Evolutionary conservation across 164 flowering plant species (phyloP), one percentile per base, ranked within the genome.

Genomic region (Cinnamomum chago): DNA sequence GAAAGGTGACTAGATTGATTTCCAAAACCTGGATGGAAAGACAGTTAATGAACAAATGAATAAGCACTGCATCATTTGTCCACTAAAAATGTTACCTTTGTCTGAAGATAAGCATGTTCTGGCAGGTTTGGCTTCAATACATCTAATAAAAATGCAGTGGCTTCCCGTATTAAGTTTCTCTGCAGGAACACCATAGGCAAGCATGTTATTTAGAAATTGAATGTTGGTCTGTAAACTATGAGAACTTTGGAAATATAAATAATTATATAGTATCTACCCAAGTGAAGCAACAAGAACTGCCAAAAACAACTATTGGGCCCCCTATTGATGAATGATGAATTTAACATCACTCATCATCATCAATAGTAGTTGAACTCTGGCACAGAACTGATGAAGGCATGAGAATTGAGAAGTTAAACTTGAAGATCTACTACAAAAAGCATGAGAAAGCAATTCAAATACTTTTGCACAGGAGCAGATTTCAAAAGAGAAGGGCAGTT

Each of bases 1-100:
- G 98, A 81, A 91, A 96, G 3, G 98, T 92, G n/a, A 96, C 98
- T 62, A 96, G 86, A 84, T 96, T 94, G 84, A 96, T 94, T 73
- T 96, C 99, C 85, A 96, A 81, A 27, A 96, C 99, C 99, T 96
- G 80, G 18, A 72, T 18, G 73, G 20, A 64, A n/a, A 18, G 47
- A 52, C 5, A 67, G 47, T 28, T 67, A 30, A 35, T 17, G 47
- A 33, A 30, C 15, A 30, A 17, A 35, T 67, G n/a, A 64, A 64
- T 55, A 25, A 23, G 11, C 25, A 25, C 18, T 35, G 40, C 20
- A 67, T 6, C 11, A 15, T 30, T 33, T 20, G 35, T 15, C 47
- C 28, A 67, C n/a, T 18, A 18, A 20, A 67, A 66, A 7, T 28
- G 47, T 33, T 67, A 91, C 96, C 91, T 91, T 91, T 28, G 96